These are phyloP conservation scores for Lachnellula occidentalis DNA, from an alignment of 2,329 filamentous ascomycete species.

Conservation along the genomic window DNA sequence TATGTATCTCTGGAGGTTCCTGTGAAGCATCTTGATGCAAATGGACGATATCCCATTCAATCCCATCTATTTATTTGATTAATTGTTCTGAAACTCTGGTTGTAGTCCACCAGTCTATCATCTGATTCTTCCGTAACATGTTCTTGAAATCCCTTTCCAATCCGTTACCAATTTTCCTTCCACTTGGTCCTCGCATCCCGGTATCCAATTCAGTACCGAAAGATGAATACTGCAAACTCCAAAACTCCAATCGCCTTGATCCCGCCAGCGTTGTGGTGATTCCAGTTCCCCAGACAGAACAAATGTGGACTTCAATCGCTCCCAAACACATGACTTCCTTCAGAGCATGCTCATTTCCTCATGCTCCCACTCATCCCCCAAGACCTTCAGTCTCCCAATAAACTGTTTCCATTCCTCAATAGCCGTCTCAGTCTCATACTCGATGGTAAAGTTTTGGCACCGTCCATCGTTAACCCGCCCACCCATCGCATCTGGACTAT, in stretches of 20 bases:
- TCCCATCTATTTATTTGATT: conserved; percentile 11
- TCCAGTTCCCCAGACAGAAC: not conserved
- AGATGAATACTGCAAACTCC: no score
- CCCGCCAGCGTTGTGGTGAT: no score
- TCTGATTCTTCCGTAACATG: conserved; percentile 2
- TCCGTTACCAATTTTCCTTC: no score
- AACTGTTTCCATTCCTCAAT: conserved; percentile 18
- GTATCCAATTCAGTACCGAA: no score
- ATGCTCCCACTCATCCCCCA: conserved; percentile 23
- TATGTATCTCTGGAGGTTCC: not conserved
- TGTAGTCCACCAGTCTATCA: conserved; percentile 2
- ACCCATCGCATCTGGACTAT: conserved; percentile 22
- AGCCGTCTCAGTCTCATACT: conserved; percentile 18
- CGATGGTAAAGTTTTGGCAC: conserved; percentile 24
- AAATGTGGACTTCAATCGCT: not conserved
- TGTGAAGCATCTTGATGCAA: not conserved
- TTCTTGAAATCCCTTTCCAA: conserved; percentile 8
- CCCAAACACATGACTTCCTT: conserved; percentile 1
- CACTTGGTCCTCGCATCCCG: no score
- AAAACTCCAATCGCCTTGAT: no score
- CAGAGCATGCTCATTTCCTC: conserved; percentile 12
- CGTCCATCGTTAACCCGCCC: conserved; percentile 23
- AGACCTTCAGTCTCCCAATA: conserved; percentile 9
- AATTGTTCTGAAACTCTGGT: not conserved
- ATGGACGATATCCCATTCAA: not conserved